Conservation (phyloP, 148 eudicot species). For the Rhododendron williamsianum region DNA sequence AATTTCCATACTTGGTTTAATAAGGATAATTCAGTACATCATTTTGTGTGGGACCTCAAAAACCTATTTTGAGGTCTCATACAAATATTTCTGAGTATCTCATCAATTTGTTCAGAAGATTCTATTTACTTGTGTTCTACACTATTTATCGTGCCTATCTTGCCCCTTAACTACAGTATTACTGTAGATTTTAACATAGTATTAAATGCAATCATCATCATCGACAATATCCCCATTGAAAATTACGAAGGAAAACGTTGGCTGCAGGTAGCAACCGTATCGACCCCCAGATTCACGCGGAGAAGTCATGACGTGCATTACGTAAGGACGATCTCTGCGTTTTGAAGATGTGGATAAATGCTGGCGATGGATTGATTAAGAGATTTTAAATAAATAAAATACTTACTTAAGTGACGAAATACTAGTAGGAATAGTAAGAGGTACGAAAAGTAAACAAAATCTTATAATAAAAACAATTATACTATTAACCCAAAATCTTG, state of each 20-base stretch:
- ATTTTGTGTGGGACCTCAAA: too few relatives aligned
- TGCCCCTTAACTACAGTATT: not conserved
- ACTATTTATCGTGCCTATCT: not conserved
- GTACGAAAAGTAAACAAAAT: not conserved
- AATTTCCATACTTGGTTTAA: too few relatives aligned
- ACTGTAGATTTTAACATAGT: too few relatives aligned
- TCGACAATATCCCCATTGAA: not conserved
- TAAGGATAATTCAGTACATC: too few relatives aligned
- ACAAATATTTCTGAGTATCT: too few relatives aligned
- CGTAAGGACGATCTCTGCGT: not conserved
- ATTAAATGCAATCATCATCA: too few relatives aligned
- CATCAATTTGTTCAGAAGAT: too few relatives aligned
- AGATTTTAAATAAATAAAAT: not conserved
- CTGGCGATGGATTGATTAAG: not conserved
- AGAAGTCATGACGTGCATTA: not conserved
- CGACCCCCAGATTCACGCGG: not conserved
- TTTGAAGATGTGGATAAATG: not conserved
- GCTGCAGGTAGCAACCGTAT: not conserved
- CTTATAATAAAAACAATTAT: not conserved
- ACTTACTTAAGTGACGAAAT: too few relatives aligned
- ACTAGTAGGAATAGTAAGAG: not conserved
- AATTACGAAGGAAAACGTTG: too few relatives aligned
- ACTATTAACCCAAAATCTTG: not conserved
- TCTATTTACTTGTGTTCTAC: not conserved
- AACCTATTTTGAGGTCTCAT: too few relatives aligned